These are phyloP conservation scores for Fonsecaea pedrosoi DNA, from an alignment of 2,329 filamentous ascomycete genomes.

Conservation along the genomic window DNA sequence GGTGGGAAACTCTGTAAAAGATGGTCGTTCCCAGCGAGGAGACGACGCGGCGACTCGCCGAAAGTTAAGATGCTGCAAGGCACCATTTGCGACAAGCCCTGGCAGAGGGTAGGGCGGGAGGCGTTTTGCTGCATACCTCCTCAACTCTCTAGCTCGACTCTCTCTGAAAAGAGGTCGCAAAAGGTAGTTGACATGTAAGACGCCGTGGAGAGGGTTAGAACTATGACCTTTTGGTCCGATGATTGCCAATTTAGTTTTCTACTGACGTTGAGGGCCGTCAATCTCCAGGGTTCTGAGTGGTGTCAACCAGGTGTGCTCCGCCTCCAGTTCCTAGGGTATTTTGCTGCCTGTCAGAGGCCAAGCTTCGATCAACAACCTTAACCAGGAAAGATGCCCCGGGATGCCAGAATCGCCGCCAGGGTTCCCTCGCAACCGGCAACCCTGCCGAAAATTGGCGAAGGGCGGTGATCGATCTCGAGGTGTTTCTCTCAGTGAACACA, in stretches of 20 bases:
- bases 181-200: neutral
- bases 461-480: conserved; percentile 17
- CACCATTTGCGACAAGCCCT: conserved; percentile 3
- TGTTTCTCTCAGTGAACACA: neutral
- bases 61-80: conserved; percentile 4
- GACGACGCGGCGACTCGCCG: neutral
- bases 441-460: conserved; percentile 19
- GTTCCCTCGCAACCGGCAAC: conserved; percentile 4
- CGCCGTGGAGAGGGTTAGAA: neutral
- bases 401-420: neutral
- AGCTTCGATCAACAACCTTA: conserved; percentile 6
- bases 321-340: neutral
- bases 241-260: conserved; percentile 7
- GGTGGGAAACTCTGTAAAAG: neutral
- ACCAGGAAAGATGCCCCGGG: neutral
- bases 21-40: neutral
- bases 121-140: neutral
- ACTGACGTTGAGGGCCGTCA: conserved; percentile 4
- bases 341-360: neutral
- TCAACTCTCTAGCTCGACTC: neutral
- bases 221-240: neutral
- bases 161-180: neutral
- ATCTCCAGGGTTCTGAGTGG: neutral
- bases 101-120: neutral
- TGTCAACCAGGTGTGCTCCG: conserved; percentile 1